Evolutionary conservation across 2,329 filamentous ascomycete species (phyloP), one percentile per base, ranked within the genome.

Genomic region (Teratosphaeria pseudoeucalypti): DNA sequence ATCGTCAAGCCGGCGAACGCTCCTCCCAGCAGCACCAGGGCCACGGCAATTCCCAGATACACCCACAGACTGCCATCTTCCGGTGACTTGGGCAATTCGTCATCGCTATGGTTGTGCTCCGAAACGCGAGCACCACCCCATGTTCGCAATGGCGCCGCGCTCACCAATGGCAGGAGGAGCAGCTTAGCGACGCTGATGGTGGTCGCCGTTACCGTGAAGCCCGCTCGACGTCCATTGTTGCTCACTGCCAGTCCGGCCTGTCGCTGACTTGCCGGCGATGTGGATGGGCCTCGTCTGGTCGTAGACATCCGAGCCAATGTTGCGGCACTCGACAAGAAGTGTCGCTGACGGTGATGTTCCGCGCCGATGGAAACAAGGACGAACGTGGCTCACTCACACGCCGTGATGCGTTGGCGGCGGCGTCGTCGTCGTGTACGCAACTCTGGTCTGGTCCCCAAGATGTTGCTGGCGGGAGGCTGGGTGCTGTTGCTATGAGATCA

Each of bases 1-100:
- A 94, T 91, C 19, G 94, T 99, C 74, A 99, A 77, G 37, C 94
- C 94, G 10, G 94, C 94, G 77, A 99, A 99, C 47, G 90, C 90
- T 63, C 94, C 94, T 63, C 94, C 94, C 0, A 89, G 82, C 62
- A 97, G 78, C 10, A 97, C 94, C 59, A 99, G 81, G 27, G 85
- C 81, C 61, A 90, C 82, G 19, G 92, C 95, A 34, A 91, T 81
- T 59, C 85, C 79, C 63, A 94, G 82, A 70, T 96, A 90, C 54
- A 92, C 78, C 88, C 89, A 95, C 65, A 95, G 77, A 56, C 82
- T 82, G 7, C 85, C 81, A 62, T 87, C 86, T 19, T 66, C 62
- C 12, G 67, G 56, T 54, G 67, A 64, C 60, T 72, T 70, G 12
- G 69, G 67, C 6, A 60, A 32, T 14, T 70, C 67, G 6, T 67